phyloP scores from a whole-genome alignment of 495 filamentous ascomycete species.

The Hypoxylon intermedium region DNA sequence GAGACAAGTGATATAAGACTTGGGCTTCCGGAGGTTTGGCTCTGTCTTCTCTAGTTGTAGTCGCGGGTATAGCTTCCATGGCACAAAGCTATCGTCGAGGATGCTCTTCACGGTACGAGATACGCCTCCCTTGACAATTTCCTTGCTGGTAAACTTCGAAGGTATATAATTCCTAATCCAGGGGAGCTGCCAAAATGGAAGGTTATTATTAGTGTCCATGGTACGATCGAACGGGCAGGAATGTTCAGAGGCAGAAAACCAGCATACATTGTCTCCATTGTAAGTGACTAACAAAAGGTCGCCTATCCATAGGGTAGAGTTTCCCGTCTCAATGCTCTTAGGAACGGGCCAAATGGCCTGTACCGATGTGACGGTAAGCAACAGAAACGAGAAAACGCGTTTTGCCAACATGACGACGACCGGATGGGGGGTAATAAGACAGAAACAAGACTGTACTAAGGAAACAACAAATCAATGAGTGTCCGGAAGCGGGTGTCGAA shows the following conservation, averaged over 20 bases:
- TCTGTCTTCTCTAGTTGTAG: slow-evolving; percentile 63
- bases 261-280: slow-evolving; percentile 62
- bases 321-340: slow-evolving; percentile 57
- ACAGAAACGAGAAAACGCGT: slow-evolving; percentile 41
- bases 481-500: slow-evolving; percentile 7
- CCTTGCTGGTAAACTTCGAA: slow-evolving; percentile 48
- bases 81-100: slow-evolving; percentile 68
- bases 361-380: slow-evolving; percentile 45
- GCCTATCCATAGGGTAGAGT: slow-evolving; percentile 62
- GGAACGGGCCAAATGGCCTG: slow-evolving; percentile 69
- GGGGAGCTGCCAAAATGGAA: slow-evolving; percentile 48
- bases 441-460: slow-evolving; percentile 9
- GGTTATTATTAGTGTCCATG: slow-evolving; percentile 34
- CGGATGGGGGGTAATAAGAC: slow-evolving; percentile 14
- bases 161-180: slow-evolving; percentile 52
- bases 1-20: slow-evolving; percentile 61
- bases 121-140: slow-evolving; percentile 59
- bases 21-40: slow-evolving; percentile 54
- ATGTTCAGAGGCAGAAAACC: slow-evolving; percentile 26
- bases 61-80: slow-evolving; percentile 76
- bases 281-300: slow-evolving; percentile 61
- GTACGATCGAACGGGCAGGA: slow-evolving; percentile 19
- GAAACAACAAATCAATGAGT: slow-evolving; percentile 15
- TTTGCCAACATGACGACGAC: slow-evolving; percentile 43
- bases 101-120: slow-evolving; percentile 57